These are phyloP conservation scores for Aspergillus versicolor DNA, from an alignment of 2,329 filamentous ascomycete species.

Conservation along the genomic window DNA sequence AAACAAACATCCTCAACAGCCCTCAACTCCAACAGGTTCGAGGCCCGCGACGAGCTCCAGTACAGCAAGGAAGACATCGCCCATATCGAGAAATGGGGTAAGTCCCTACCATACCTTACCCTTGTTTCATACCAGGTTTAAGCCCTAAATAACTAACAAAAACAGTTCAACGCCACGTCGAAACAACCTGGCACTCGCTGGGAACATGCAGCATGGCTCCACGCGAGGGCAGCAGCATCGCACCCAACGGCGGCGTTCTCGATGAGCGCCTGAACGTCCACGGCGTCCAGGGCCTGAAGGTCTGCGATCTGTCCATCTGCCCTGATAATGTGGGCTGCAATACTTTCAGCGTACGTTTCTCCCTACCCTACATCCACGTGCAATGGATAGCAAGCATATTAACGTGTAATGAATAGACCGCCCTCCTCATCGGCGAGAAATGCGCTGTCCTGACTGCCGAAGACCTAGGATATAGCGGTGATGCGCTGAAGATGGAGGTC, in stretches of 20 bases:
- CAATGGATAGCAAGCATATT: too few species aligned
- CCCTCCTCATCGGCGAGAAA: constrained; percentile 75
- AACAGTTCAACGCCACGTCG: constrained; percentile 65
- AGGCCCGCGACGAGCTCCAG: constrained; percentile 62
- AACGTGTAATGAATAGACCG: constrained; percentile 51
- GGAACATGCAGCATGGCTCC: constrained; percentile 77
- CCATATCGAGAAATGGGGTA: constrained; percentile 63
- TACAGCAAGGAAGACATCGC: constrained; percentile 58
- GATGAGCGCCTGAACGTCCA: constrained; percentile 77
- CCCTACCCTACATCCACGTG: too few species aligned
- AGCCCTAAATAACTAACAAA: neutral
- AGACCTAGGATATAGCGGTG: constrained; percentile 71
- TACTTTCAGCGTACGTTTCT: constrained; percentile 49
- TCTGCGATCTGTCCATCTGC: constrained; percentile 73
- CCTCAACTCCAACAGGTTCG: constrained; percentile 65
- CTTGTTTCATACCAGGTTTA: neutral
- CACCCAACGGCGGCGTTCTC: constrained; percentile 71
- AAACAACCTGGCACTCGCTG: constrained; percentile 71
- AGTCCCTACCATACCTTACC: constrained; percentile 7
- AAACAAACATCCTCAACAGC: constrained; percentile 49
- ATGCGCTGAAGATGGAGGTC: constrained; percentile 74
- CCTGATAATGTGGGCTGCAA: constrained; percentile 75
- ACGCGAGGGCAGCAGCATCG: constrained; percentile 72
- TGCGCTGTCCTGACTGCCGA: constrained; percentile 68
- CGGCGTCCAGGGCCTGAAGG: constrained; percentile 74